A percentile compares a stretch with the other conserved stretches of the same genome.
Conservation (phyloP, 305 asterid species). For the Galium porrigens region DNA sequence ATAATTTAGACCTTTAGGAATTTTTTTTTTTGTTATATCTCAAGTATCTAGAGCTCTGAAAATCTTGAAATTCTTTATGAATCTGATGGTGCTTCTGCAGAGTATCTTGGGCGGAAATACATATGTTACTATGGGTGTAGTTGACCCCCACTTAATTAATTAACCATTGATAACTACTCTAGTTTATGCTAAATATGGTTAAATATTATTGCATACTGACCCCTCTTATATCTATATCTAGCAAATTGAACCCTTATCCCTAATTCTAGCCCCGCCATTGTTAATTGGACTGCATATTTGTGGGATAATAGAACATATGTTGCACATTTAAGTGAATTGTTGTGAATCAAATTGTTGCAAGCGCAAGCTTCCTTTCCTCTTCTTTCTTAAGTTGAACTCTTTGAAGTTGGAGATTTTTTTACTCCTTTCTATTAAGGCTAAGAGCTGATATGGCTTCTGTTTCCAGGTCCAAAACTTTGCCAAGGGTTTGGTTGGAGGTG, state of each 20-base stretch:
- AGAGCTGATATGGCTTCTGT: constrained; percentile 18
- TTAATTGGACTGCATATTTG: background rate
- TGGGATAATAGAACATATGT: background rate
- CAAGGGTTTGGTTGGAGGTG: constrained; percentile 69
- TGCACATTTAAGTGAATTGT: background rate
- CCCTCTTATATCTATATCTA: too few species aligned
- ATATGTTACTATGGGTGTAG: too few species aligned
- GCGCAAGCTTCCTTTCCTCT: background rate
- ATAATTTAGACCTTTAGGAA: too few species aligned
- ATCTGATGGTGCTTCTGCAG: background rate
- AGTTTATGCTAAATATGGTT: too few species aligned
- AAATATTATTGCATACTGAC: too few species aligned
- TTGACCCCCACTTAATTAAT: too few species aligned
- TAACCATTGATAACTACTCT: too few species aligned
- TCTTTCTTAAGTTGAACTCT: background rate
- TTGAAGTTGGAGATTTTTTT: background rate
- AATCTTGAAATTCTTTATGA: background rate
- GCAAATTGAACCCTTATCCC: too few species aligned
- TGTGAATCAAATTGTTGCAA: background rate
- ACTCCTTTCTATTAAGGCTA: background rate
- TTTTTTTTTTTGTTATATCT: background rate
- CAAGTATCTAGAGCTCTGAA: background rate
- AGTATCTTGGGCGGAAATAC: background rate
- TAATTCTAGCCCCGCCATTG: too few species aligned
- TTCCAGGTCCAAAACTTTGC: constrained; percentile 53